Conservation (phyloP, 805 yeast species). For the Cyberlindnera meyerae region DNA sequence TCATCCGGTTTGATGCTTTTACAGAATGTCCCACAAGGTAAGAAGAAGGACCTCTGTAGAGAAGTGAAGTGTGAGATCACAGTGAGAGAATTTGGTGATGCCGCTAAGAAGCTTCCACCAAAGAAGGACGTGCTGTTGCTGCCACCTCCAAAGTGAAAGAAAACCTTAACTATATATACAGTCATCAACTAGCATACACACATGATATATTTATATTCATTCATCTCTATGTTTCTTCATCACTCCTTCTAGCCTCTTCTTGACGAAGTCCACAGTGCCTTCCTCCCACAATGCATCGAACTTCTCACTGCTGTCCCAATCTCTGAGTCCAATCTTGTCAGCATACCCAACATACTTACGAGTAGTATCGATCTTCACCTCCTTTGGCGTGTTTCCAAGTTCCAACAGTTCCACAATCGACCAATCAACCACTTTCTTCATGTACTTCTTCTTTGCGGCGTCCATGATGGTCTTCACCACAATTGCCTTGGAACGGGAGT, state of each 20-base stretch:
- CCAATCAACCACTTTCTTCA: conserved; percentile 14
- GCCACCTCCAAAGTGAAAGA: conserved; percentile 10
- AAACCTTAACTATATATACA: background rate
- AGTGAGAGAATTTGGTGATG: conserved; percentile 69
- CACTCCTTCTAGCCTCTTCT: background rate
- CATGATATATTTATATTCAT: background rate
- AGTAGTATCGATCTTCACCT: conserved; percentile 13
- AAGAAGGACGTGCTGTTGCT: conserved; percentile 13
- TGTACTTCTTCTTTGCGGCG: conserved; percentile 9
- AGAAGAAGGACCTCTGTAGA: conserved; percentile 62
- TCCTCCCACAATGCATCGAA: conserved; percentile 7
- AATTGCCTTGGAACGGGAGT: conserved; percentile 9
- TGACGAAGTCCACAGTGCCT: conserved; percentile 7
- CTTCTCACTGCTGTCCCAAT: conserved; percentile 6
- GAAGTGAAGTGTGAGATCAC: conserved; percentile 77
- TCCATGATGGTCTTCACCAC: conserved; percentile 21
- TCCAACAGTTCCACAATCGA: conserved; percentile 13
- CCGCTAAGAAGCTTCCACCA: conserved; percentile 18
- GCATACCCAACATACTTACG: conserved; percentile 9
- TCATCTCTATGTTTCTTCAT: background rate
- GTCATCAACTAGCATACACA: background rate
- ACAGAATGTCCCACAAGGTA: conserved; percentile 55
- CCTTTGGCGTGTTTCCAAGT: conserved; percentile 17
- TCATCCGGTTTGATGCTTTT: conserved; percentile 81
- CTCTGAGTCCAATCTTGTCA: conserved; percentile 11